Conservation (phyloP, 345 rosid genomes). For the Sapria himalayana region DNA sequence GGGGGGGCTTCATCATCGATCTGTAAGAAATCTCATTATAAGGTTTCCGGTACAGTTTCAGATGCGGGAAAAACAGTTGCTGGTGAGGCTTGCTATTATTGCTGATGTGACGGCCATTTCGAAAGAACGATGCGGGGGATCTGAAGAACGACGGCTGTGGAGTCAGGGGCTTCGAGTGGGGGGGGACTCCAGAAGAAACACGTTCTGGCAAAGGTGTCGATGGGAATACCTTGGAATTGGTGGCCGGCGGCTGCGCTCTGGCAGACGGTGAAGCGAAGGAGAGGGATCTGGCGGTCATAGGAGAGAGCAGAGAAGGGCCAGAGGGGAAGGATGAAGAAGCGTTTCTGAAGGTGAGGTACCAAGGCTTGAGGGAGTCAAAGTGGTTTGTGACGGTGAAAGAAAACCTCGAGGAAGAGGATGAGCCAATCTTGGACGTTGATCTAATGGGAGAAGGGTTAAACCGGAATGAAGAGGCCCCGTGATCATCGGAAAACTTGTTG, state of each 20-base stretch:
- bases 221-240: conserved; percentile 38
- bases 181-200: conserved; percentile 9
- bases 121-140: conserved; percentile 72
- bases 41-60: conserved; percentile 57
- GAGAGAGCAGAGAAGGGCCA: conserved; percentile 45
- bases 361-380: conserved; percentile 77
- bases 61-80: conserved; percentile 55
- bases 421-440: conserved; percentile 52
- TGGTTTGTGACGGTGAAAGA: conserved; percentile 78
- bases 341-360: conserved; percentile 68
- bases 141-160: conserved; percentile 77
- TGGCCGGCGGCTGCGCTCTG: conserved; percentile 16
- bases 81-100: conserved; percentile 33
- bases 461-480: conserved; percentile 55
- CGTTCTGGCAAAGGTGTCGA: conserved; percentile 74
- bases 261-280: conserved; percentile 76
- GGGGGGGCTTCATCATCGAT: conserved; percentile 76
- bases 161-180: conserved; percentile 21
- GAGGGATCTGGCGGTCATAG: conserved; percentile 40
- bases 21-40: conserved; percentile 85
- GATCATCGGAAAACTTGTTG: conserved; percentile 41
- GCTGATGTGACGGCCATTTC: conserved; percentile 37
- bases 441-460: conserved; percentile 35
- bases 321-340: conserved; percentile 20
- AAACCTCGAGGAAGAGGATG: conserved; percentile 78